Evolutionary conservation across 2,329 filamentous ascomycete genomes (phyloP), one percentile per base, ranked within the genome.

Genomic region (Talaromyces sp.): DNA sequence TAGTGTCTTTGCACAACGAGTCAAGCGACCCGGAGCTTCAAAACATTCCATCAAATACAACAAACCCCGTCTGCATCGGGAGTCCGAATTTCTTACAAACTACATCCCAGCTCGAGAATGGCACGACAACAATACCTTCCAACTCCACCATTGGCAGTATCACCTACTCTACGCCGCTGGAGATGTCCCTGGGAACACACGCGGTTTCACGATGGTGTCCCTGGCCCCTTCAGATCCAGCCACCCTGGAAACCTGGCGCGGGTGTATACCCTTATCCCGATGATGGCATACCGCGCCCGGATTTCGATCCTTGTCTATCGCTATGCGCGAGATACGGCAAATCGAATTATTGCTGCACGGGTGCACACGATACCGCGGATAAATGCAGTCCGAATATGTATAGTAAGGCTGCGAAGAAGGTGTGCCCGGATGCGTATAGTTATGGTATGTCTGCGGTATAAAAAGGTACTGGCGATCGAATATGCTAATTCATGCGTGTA

Each of bases 341-440:
- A 8, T 83, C 88, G 25, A 76, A 82, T 68, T 90, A 93, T 73
- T 96, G 91, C 78, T 95, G 91, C 75, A 87, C 87, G 16, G 90
- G 89, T 50, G 75, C 83, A 12, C 89, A 88, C 75, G 81, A 88
- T 69, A 82, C 83, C 42, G 83, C 88, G 2, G 79, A 82, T 25
- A 80, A 81, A 56, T 95, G 91, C 78, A 79, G 81, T 64, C 86
- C 88, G 2, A 86, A 86, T 58, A 76, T 84, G 44, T 95, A 93
- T 77, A 87, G 87, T 67, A 84, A 80, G 63, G 80, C 81, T 11
- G 89, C 90, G 60, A 95, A 96, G 79, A 78, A 77, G 3, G 83
- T 93, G 12, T 96, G 91, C 72, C 91, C 91, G 0, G 91, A 96
- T 75, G 91, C 91, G 2, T 96, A 95, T 77, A 91, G 88, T 70